Evolutionary conservation across 306 rosid species (phyloP).

Genomic region (Leucaena leucocephala): DNA sequence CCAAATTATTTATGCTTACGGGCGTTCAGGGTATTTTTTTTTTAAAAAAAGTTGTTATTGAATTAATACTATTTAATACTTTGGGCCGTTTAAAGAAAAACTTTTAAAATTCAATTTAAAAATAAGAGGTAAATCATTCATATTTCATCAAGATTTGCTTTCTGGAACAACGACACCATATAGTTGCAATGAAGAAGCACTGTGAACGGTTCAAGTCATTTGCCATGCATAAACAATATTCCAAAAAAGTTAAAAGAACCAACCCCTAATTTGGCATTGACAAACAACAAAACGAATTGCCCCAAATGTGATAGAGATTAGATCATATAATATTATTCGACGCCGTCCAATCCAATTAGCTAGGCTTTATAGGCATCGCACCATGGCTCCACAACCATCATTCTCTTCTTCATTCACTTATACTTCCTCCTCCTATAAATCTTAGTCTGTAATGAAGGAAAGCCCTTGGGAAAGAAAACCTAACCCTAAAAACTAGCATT

Average conservation of each 20-base stretch:
- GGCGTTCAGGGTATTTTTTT: too few species aligned
- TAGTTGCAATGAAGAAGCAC: not conserved
- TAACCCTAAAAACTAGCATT: too few species aligned
- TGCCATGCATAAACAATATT: not conserved
- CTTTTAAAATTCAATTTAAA: not conserved
- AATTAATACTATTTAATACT: not conserved
- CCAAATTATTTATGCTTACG: not conserved
- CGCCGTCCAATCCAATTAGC: not conserved
- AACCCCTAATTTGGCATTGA: not conserved
- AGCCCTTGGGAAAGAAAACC: too few species aligned
- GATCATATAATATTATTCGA: not conserved
- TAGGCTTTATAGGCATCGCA: not conserved
- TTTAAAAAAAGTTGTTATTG: too few species aligned
- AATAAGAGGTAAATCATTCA: too few species aligned
- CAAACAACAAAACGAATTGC: not conserved
- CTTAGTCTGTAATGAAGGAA: too few species aligned
- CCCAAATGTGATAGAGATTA: not conserved
- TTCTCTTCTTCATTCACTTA: not conserved
- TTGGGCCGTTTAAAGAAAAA: not conserved
- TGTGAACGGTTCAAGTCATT: conserved; percentile 8
- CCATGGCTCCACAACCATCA: not conserved
- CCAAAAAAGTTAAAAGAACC: not conserved
- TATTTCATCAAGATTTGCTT: not conserved
- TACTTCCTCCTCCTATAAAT: too few species aligned
- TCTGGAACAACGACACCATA: not conserved